Conservation (phyloP, 805 yeast genomes). For the Saccharomycopsis capsularis region DNA sequence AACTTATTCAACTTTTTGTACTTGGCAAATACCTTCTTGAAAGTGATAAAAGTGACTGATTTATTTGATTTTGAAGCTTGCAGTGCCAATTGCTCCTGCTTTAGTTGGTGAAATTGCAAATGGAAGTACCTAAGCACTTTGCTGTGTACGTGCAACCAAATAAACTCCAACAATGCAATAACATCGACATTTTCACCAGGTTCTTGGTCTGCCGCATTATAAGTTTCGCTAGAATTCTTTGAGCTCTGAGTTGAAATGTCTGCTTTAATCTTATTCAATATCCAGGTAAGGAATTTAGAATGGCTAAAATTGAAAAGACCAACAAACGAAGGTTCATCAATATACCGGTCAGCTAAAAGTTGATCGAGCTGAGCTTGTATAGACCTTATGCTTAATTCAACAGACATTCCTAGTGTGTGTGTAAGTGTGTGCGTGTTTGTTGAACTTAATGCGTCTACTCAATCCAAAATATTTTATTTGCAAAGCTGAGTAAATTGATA, state of each 20-base stretch:
- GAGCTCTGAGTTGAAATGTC: not conserved
- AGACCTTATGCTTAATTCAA: not conserved
- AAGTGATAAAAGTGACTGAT: slow-evolving; percentile 2
- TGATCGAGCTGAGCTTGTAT: slow-evolving; percentile 6
- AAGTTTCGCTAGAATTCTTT: not conserved
- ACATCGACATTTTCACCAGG: not conserved
- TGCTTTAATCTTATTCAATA: not conserved
- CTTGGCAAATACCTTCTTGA: slow-evolving; percentile 9
- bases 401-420: slow-evolving; percentile 12
- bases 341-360: slow-evolving; percentile 7
- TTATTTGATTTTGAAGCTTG: not conserved
- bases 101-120: slow-evolving; percentile 15
- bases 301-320: slow-evolving; percentile 13
- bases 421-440: too few species aligned
- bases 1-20: slow-evolving; percentile 3
- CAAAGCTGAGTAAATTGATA: too few species aligned
- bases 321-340: slow-evolving; percentile 9
- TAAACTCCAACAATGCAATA: slow-evolving; percentile 8
- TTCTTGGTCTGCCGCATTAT: not conserved
- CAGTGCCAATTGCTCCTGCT: slow-evolving; percentile 9
- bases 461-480: too few species aligned
- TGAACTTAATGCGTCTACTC: too few species aligned
- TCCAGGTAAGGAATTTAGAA: not conserved
- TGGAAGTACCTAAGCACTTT: slow-evolving; percentile 14
- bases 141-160: slow-evolving; percentile 14